Base-by-base conservation (phyloP, 2,329 filamentous ascomycete species). In the Cercospora janseana region DNA sequence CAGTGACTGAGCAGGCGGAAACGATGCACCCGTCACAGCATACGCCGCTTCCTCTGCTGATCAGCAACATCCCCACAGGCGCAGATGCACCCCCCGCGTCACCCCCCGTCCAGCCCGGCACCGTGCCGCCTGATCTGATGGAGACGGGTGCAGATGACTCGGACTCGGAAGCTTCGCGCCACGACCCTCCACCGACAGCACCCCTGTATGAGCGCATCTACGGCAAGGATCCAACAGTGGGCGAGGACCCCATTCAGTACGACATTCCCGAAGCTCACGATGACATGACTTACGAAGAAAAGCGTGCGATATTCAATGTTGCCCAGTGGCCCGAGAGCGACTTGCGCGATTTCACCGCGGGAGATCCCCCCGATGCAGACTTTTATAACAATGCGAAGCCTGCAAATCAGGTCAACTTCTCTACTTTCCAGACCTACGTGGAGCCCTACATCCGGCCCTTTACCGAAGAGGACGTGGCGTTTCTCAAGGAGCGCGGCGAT, bases 381-480 rank as follows among this genome's bases (percentile, higher is more conserved):
- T 97, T 96, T 64, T 46, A 46, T 15, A 96, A 88, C 66, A 95
- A 83, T 66, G 86, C 89, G 26, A 98, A 97, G 67, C 90, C 92
- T 4, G 85, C 85, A 15, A 95, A 92, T 63, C 93, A 98, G 73
- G 93, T 97, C 68, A 91, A 87, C 67, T 93, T 93, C 58, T 86
- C 83, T 49, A 95, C 92, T 1, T 98, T 98, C 69, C 85, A 87
- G n/a, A 84, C 87, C 4, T 95, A 93, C 66, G 80, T 94, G 47
- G 93, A 98, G 57, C 88, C 91, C 0, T 97, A 88, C 72, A 93
- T 96, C 58, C 82, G 92, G 4, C 83, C 87, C 0, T 86, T 95
- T 60, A 88, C 86, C 0, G 93, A 98, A 66, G 93, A 98, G 66
- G 93, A 98, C 65, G 80, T 96, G 37, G 89, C 88, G 1, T 98